These are phyloP conservation scores for Auriscalpium vulgare DNA, from an alignment of 768 basidiomycete species.

Conservation along the genomic window DNA sequence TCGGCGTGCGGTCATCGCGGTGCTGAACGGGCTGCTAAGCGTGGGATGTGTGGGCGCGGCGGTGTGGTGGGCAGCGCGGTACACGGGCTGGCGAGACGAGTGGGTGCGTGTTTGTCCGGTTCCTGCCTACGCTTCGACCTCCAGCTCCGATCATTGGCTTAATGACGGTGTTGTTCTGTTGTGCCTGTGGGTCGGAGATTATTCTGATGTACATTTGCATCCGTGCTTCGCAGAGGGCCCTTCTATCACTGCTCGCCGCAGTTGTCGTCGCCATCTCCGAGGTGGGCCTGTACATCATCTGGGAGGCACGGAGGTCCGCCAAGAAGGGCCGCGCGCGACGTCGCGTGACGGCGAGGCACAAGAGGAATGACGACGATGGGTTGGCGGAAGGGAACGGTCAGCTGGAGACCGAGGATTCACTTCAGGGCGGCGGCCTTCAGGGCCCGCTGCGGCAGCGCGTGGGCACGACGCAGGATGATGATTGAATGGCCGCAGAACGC, in stretches of 20 bases:
- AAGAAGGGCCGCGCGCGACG: neutral
- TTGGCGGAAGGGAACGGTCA: no score
- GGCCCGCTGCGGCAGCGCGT: no score
- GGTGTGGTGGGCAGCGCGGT: conserved; percentile 65
- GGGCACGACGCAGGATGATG: no score
- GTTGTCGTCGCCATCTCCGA: conserved; percentile 67
- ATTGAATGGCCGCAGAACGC: no score
- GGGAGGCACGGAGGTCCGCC: conserved; percentile 41
- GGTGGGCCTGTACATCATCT: conserved; percentile 62
- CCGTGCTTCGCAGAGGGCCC: conserved; percentile 30
- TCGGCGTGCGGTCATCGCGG: conserved; percentile 55
- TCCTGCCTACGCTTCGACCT: no score
- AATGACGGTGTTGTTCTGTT: neutral
- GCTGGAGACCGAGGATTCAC: no score
- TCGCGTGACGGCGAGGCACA: neutral
- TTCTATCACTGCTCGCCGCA: conserved; percentile 54
- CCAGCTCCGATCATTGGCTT: no score
- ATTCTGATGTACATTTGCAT: neutral
- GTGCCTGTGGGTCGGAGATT: neutral
- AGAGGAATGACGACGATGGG: neutral
- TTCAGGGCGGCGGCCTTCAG: no score
- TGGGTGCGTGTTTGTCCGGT: conserved; percentile 45
- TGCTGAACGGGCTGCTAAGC: conserved; percentile 68
- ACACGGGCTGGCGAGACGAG: conserved; percentile 59
- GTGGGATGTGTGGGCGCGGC: conserved; percentile 59